Evolutionary conservation across 2,329 filamentous ascomycete species (phyloP), one percentile per base, ranked within the genome.

Genomic region (Onygenales sp.): DNA sequence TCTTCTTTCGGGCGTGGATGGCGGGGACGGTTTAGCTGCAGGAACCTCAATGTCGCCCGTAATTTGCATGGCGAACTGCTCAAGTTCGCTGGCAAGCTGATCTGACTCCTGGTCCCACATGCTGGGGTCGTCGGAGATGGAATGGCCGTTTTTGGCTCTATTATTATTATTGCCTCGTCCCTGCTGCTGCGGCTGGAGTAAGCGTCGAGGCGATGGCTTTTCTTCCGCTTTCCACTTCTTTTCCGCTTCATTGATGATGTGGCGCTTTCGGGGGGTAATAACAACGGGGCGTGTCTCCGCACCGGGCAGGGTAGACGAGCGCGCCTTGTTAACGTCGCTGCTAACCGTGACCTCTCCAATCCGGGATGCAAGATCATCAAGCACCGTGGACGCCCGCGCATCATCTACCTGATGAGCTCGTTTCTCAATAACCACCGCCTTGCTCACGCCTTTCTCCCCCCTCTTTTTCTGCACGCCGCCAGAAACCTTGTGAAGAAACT

Each of bases 51-150:
- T 44, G n/a, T 65, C 64, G 2, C 60, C 59, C 47, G 73, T 69
- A 5, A 74, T 60, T 52, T 75, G 70, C 48, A 73, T 61, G 42
- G 72, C 72, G 50, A 75, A 64, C 46, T 69, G 65, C 47, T 72
- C 68, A 27, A 75, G 63, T 49, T 75, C 70, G 41, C 63, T 56
- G 1, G 70, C 73, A 21, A 75, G 61, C 36, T 66, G 65, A 49
- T 73, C 70, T 10, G 71, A 72, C 33, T 72, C 67, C 53, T 71
- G 63, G 48, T 75, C 69, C 67, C 70, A 72, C 21, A 64, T 72
- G 53, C 60, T 68, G 31, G 71, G 65, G 42, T 68, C 61, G 32
- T 66, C 63, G 52, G 63, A 59, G 2, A 69, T 67, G 17, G 67
- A 68, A 36, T 68, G 66, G 36, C 72, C 71, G 13, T 54, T 61